These are phyloP conservation scores for Umbelopsis ramanniana DNA, from an alignment of 192 early-diverging fungal genomes.

Conservation along the genomic window DNA sequence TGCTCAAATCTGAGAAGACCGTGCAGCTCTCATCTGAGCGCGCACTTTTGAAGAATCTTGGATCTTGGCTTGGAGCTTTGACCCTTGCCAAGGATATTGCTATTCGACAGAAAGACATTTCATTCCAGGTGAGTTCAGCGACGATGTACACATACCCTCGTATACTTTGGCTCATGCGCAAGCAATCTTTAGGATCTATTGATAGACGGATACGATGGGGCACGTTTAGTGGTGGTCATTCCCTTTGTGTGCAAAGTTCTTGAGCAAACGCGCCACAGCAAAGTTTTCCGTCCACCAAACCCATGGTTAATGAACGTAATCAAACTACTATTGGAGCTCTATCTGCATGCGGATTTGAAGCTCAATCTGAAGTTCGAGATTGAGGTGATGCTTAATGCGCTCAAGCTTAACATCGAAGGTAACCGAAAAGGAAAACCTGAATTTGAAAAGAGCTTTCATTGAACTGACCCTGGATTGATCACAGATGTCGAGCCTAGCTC, in stretches of 20 bases:
- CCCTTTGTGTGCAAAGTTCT: slow-evolving; percentile 98
- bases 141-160: neutral
- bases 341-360: slow-evolving; percentile 89
- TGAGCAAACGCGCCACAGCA: slow-evolving; percentile 83
- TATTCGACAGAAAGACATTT: slow-evolving; percentile 92
- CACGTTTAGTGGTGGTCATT: slow-evolving; percentile 90
- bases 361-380: slow-evolving; percentile 97
- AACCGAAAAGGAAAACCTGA: neutral
- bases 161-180: neutral
- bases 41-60: slow-evolving; percentile 91
- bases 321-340: slow-evolving; percentile 89
- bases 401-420: slow-evolving; percentile 79
- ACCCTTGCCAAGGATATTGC: slow-evolving; percentile 91
- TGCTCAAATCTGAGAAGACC: slow-evolving; percentile 92
- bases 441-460: neutral
- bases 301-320: slow-evolving; percentile 98
- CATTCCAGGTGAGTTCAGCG: slow-evolving; percentile 72
- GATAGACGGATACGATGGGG: slow-evolving; percentile 86
- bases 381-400: slow-evolving; percentile 94
- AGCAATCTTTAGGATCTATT: slow-evolving; percentile 68
- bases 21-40: slow-evolving; percentile 83
- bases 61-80: slow-evolving; percentile 94
- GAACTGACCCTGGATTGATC: neutral
- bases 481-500: slow-evolving; percentile 67
- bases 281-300: slow-evolving; percentile 93